Percentiles rank a stretch among this genome's conserved stretches.
phyloP scores from a whole-genome alignment of 306 rosid genomes.

The Urtica urens region DNA sequence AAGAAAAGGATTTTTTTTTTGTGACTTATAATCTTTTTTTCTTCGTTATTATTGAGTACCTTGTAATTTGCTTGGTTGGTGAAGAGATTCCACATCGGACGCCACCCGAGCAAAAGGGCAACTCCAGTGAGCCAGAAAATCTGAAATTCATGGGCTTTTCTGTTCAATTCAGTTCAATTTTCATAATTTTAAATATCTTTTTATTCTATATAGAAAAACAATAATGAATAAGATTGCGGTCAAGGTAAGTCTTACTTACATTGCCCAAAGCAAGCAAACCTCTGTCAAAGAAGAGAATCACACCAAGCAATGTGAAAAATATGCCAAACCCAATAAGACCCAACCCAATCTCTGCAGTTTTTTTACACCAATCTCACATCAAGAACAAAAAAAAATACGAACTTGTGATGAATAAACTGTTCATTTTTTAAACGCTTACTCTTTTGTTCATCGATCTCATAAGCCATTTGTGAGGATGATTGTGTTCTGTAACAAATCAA shows the following conservation, averaged over 20 bases:
- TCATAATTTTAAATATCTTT: too few species aligned
- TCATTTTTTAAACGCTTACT: slow-evolving; percentile 32
- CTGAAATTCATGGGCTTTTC: too few species aligned
- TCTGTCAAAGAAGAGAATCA: slow-evolving; percentile 74
- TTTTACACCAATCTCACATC: slow-evolving; percentile 3
- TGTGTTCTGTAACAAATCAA: not conserved
- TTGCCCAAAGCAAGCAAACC: slow-evolving; percentile 90
- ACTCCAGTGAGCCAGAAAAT: slow-evolving; percentile 76
- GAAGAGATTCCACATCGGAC: slow-evolving; percentile 54
- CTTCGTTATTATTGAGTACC: slow-evolving; percentile 25
- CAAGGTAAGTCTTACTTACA: slow-evolving; percentile 32
- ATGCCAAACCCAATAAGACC: slow-evolving; percentile 85
- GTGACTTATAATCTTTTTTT: too few species aligned
- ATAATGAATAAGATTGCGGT: slow-evolving; percentile 5
- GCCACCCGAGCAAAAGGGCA: slow-evolving; percentile 81
- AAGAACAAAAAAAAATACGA: not conserved
- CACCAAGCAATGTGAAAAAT: slow-evolving; percentile 64
- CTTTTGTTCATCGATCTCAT: slow-evolving; percentile 59
- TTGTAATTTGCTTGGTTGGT: slow-evolving; percentile 56
- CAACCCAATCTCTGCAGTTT: slow-evolving; percentile 67
- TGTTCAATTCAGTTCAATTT: too few species aligned
- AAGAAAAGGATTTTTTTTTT: too few species aligned
- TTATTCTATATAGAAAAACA: not conserved
- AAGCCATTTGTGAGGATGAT: slow-evolving; percentile 32
- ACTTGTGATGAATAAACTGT: not conserved